These are phyloP conservation scores for Trichocomaceae sp. DNA, from an alignment of 2,329 filamentous ascomycete genomes.

Conservation along the genomic window DNA sequence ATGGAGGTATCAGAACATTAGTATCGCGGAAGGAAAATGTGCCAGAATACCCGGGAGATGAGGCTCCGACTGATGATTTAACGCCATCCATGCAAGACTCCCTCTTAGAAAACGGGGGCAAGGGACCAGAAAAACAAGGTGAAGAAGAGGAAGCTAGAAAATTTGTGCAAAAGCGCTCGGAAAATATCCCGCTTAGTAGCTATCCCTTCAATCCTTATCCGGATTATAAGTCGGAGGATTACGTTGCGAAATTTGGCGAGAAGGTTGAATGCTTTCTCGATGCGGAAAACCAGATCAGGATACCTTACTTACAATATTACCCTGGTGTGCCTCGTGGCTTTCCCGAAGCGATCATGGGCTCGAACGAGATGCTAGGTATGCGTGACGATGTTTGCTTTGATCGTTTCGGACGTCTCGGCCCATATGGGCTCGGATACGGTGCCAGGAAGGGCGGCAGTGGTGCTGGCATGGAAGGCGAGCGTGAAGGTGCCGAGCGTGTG, in stretches of 20 bases:
- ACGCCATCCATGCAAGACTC: constrained; percentile 3
- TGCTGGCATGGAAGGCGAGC: constrained; percentile 77
- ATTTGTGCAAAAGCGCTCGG: constrained; percentile 10
- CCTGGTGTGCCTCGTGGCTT: constrained; percentile 75
- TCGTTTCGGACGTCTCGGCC: constrained; percentile 76
- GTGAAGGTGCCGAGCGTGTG: constrained; percentile 69
- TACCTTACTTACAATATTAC: constrained; percentile 68
- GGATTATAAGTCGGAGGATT: constrained; percentile 52
- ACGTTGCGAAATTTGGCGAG: constrained; percentile 50
- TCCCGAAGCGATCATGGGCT: constrained; percentile 78
- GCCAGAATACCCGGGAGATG: constrained; percentile 69
- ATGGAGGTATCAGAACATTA: constrained; percentile 74
- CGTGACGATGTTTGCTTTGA: constrained; percentile 89
- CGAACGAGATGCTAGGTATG: constrained; percentile 71
- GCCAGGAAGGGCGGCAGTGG: constrained; percentile 70
- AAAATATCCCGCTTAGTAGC: constrained; percentile 29
- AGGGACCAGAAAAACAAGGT: constrained; percentile 31
- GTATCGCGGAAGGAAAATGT: constrained; percentile 59
- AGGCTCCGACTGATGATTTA: constrained; percentile 46
- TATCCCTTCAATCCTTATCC: constrained; percentile 63
- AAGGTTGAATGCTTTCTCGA: constrained; percentile 76
- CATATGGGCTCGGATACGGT: constrained; percentile 86
- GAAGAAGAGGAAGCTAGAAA: constrained; percentile 27
- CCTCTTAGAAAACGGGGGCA: constrained; percentile 27
- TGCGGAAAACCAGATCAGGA: constrained; percentile 51